Base-by-base conservation (phyloP, 176 grass and related monocot genomes). In the Aechmea fasciata region DNA sequence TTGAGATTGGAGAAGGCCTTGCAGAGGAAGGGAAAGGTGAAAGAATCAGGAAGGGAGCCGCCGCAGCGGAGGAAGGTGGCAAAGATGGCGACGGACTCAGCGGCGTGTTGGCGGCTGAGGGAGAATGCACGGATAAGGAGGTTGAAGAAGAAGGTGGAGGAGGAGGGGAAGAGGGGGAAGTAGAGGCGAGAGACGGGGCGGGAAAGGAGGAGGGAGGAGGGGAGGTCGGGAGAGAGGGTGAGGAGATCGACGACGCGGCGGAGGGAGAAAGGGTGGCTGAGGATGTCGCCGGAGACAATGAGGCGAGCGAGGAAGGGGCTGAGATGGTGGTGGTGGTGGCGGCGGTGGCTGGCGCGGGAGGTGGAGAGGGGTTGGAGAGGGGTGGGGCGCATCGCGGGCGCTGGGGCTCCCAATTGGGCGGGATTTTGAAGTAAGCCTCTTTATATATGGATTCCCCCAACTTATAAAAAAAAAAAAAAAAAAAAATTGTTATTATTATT, bases 101-200 rank as follows among this genome's bases (percentile, higher is more conserved):
- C 69, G 69, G 29, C 33, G 33, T 41, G 33, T 41, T 3, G 75
- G 0, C 53, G 12, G 57, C 80, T 86, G 11, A 64, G 12, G 41
- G 78, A 71, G 53, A 67, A 84, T 55, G 90, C 77, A 11, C 69
- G 80, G 73, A 94, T 86, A 69, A 94, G 77, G 55, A 89, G 68
- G 83, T 90, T 90, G 68, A 86, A 71, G 73, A 94, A 76, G 83
- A 89, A 90, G 49, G 75, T 84, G 66, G 77, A 8, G 20, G 77
- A 89, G 77, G 80, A 76, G 13, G 86, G 86, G 71, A 83, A 86
- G 65, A 69, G 78, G 50, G 78, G 86, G 75, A 94, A 94, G 66
- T 87, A 87, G 33, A 81, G 28, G 53, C 24, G 68, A 50, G 71
- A 83, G 68, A 89, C 71, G 9, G 75, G 14, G 20, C 76, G 75